Conservation (phyloP, 1,139 yeast species). For the Geotrichum aggregatum region DNA sequence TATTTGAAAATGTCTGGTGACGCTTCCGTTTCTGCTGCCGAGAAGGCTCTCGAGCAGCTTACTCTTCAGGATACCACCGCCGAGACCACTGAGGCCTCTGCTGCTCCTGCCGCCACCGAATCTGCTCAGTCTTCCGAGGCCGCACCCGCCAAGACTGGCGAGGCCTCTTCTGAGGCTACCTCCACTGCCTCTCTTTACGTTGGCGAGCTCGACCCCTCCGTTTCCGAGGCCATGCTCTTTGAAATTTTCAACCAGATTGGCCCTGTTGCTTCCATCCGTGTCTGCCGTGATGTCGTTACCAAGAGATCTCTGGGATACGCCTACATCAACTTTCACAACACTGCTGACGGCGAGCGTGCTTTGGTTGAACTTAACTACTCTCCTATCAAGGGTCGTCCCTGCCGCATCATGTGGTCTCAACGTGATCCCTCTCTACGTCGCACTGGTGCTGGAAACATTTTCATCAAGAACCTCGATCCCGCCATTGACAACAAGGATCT, state of each 20-base stretch:
- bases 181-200: slow-evolving; percentile 86
- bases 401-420: slow-evolving; percentile 99
- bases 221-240: slow-evolving; percentile 90
- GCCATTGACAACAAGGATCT: slow-evolving; percentile 98
- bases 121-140: slow-evolving; percentile 24
- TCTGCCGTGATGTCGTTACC: slow-evolving; percentile 97
- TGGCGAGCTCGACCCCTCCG: slow-evolving; percentile 92
- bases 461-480: slow-evolving; percentile 97
- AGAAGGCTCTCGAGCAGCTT: slow-evolving; percentile 41
- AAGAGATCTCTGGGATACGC: slow-evolving; percentile 98
- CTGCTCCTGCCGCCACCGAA: slow-evolving; percentile 28
- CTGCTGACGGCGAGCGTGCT: slow-evolving; percentile 90
- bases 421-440: slow-evolving; percentile 96
- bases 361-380: slow-evolving; percentile 93
- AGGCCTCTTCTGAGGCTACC: slow-evolving; percentile 39
- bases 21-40: slow-evolving; percentile 42
- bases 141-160: slow-evolving; percentile 35
- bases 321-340: slow-evolving; percentile 90
- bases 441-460: slow-evolving; percentile 94
- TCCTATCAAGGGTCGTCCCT: slow-evolving; percentile 90
- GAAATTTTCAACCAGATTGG: slow-evolving; percentile 95
- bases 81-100: slow-evolving; percentile 25
- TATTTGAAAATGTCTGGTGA: slow-evolving; percentile 35
- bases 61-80: slow-evolving; percentile 32
- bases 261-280: slow-evolving; percentile 94